Conservation (phyloP, 768 basidiomycete species). For the Dendrothele bispora region DNA sequence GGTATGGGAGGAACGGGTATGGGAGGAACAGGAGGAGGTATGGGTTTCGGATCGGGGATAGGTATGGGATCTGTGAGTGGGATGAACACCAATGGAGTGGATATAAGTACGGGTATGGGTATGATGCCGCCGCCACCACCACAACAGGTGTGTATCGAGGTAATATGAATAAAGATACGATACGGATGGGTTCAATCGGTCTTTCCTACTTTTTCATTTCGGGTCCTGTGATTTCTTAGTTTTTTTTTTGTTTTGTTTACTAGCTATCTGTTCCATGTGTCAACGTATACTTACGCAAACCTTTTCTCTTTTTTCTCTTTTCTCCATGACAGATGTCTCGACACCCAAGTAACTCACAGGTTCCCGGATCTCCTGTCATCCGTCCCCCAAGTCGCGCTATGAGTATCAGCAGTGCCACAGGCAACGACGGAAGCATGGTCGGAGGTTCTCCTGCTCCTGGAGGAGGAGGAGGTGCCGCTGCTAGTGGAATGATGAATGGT, state of each 20-base stretch:
- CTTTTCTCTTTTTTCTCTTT: no score
- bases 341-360: background rate
- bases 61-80: conserved; percentile 1
- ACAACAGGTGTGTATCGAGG: no score
- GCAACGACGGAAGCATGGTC: background rate
- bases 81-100: conserved; percentile 4
- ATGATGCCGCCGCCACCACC: no score
- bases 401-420: background rate
- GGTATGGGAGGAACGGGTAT: no score
- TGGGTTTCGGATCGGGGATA: no score
- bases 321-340: conserved; percentile 1
- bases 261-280: background rate
- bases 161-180: no score
- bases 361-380: background rate
- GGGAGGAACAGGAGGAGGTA: no score
- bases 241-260: background rate
- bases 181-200: background rate
- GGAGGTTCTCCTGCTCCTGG: conserved; percentile 5
- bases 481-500: no score
- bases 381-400: conserved; percentile 10
- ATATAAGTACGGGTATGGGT: background rate
- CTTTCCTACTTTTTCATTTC: background rate
- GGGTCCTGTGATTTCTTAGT: background rate
- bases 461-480: no score
- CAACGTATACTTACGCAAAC: background rate